Base-by-base conservation (phyloP, 169 alveolate species). In the Cryptosporidium ubiquitum region DNA sequence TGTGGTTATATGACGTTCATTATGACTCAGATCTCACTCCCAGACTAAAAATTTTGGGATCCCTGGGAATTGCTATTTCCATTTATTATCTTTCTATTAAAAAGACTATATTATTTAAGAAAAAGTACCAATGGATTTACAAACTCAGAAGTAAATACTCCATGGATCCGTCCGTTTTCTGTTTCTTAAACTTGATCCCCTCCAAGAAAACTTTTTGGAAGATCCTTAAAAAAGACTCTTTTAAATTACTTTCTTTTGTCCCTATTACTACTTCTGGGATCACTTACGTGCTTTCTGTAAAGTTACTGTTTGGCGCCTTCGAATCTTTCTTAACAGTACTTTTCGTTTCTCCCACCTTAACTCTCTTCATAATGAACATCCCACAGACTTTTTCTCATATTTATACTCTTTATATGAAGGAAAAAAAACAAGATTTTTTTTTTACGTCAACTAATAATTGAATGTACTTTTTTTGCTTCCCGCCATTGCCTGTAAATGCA, bases 161-260 rank as follows among this genome's bases (percentile, higher is more conserved):
- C 23, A 29, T 60, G 14, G 73, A 79, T 26, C 86, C 86, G 6
- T 35, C 73, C 14, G 64, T 79, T 20, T 61, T 42, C 23, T 79
- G 55, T 47, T 79, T 40, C 55, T 29, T 58, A 12, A 79, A 26
- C 51, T 51, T 79, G 3, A 61, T 79, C 12, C 86, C 86, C 23
- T 79, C 86, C 18, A 79, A 44, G 68, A 64, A 79, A 60, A 79
- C 86, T 9, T 31, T 79, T 1, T 79, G 86, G 86, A 64, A 79
- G 14, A 39, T 79, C 51, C 66, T 79, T 5, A 64, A 64, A 10
- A 64, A 79, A 26, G 86, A 79, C 52, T 58, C 86, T 5, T 64
- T 79, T 23, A 44, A 10, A 33, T 37, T 79, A 7, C 55, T 79
- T 35, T 35, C 86, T 1, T 79, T 79, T 42, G 40, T 60, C 20